Percentiles rank a stretch among this genome's conserved stretches.
phyloP scores from a whole-genome alignment of 2,329 filamentous ascomycete genomes.

The Ophiosphaerella herpotricha region DNA sequence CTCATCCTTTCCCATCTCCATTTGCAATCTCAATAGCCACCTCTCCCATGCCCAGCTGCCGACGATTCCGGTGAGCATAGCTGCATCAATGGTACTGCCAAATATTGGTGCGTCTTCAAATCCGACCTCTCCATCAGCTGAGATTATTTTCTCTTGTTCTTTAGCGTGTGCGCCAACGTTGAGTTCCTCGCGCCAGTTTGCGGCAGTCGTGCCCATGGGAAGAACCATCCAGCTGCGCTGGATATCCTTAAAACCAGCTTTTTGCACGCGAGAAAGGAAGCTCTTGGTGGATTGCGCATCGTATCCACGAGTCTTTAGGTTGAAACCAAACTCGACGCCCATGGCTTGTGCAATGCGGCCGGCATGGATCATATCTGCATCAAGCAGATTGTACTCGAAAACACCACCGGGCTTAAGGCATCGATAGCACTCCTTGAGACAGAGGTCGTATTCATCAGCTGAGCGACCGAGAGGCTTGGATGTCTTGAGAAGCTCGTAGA shows the following conservation, averaged over 20 bases:
- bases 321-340: slow-evolving; percentile 89
- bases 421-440: slow-evolving; percentile 83
- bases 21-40: slow-evolving; percentile 87
- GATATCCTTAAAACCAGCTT: slow-evolving; percentile 77
- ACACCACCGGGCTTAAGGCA: slow-evolving; percentile 92
- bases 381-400: slow-evolving; percentile 86
- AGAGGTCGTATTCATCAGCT: slow-evolving; percentile 85
- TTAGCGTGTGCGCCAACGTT: slow-evolving; percentile 39
- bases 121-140: slow-evolving; percentile 39
- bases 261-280: slow-evolving; percentile 75
- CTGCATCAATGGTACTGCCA: slow-evolving; percentile 66
- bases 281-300: slow-evolving; percentile 81
- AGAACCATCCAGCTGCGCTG: slow-evolving; percentile 88
- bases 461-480: slow-evolving; percentile 54
- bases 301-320: slow-evolving; percentile 86
- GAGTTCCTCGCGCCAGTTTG: slow-evolving; percentile 44
- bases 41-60: slow-evolving; percentile 94
- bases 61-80: slow-evolving; percentile 77
- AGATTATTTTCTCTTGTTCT: slow-evolving; percentile 44
- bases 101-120: slow-evolving; percentile 33
- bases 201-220: slow-evolving; percentile 68
- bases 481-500: slow-evolving; percentile 81
- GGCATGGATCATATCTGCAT: slow-evolving; percentile 86
- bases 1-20: slow-evolving; percentile 76
- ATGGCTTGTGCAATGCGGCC: slow-evolving; percentile 80